phyloP scores from a whole-genome alignment of 2,329 filamentous ascomycete species.

The Trichothecium sympodiale region DNA sequence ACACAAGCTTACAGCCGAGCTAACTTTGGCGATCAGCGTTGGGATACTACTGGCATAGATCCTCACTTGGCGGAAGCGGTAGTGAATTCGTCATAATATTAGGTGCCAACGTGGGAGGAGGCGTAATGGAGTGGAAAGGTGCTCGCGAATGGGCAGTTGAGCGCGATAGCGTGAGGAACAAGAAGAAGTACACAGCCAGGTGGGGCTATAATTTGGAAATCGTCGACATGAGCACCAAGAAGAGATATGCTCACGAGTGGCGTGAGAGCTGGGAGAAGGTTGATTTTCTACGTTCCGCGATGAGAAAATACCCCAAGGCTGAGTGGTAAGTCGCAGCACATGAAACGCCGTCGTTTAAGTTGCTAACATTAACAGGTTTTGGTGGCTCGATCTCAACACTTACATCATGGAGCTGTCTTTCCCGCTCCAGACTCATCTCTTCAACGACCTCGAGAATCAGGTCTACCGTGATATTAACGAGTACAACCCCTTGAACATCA shows the following conservation, averaged over 20 bases:
- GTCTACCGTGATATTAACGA: conserved; percentile 93
- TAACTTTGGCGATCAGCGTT: conserved; percentile 28
- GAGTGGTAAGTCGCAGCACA: conserved; percentile 62
- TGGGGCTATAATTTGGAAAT: conserved; percentile 97
- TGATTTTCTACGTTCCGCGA: conserved; percentile 76
- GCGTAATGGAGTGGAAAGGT: conserved; percentile 99
- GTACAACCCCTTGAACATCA: conserved; percentile 91
- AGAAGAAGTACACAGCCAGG: conserved; percentile 71
- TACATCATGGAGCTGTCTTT: conserved; percentile 94
- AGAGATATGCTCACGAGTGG: conserved; percentile 98
- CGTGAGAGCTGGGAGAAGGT: conserved; percentile 99
- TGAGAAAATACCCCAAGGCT: conserved; percentile 88
- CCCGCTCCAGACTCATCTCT: conserved; percentile 83
- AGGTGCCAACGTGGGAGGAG: conserved; percentile 86
- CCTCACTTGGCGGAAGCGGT: conserved; percentile 66
- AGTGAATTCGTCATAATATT: conserved; percentile 89
- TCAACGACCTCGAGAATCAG: conserved; percentile 62
- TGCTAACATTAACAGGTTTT: conserved; percentile 58
- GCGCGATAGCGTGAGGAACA: conserved; percentile 90
- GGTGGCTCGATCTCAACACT: conserved; percentile 97
- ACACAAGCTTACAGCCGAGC: conserved; percentile 1
- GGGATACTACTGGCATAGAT: conserved; percentile 56
- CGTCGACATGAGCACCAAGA: conserved; percentile 98
- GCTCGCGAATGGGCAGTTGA: conserved; percentile 97
- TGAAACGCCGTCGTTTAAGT: background rate